These are phyloP conservation scores for Quercus tomentella DNA, from an alignment of 331 rosid genomes.

Conservation along the genomic window DNA sequence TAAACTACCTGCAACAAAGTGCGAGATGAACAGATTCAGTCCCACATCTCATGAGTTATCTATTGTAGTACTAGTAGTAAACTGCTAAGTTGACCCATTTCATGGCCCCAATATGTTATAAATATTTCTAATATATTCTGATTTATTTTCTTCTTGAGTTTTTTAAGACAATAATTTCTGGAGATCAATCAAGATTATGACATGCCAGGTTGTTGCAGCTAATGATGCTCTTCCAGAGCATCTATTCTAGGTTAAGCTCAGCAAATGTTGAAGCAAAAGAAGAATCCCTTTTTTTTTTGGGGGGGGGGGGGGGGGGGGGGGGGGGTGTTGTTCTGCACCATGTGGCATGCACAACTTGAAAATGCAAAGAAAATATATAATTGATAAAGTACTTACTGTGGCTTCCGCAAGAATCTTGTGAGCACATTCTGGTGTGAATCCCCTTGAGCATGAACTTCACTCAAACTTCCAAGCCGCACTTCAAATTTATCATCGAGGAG, in stretches of 20 bases:
- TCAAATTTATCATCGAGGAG: slow-evolving; percentile 95
- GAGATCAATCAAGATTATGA: no score
- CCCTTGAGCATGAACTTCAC: slow-evolving; percentile 68
- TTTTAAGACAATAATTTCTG: no score
- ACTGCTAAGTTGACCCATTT: no score
- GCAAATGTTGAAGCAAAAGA: background rate
- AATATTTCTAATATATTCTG: no score
- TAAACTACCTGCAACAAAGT: background rate
- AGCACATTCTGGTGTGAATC: slow-evolving; percentile 64
- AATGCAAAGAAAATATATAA: background rate
- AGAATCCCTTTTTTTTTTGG: background rate
- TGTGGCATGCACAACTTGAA: background rate
- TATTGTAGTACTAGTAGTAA: no score
- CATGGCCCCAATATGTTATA: no score
- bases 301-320: no score
- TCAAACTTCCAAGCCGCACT: slow-evolving; percentile 96
- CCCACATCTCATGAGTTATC: background rate
- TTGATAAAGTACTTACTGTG: slow-evolving; percentile 49
- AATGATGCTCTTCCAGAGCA: no score
- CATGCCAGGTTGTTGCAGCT: no score
- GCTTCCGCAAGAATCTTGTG: slow-evolving; percentile 69
- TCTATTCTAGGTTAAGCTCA: background rate
- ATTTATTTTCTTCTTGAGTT: no score
- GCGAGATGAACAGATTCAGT: background rate
- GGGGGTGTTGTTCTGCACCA: background rate